Base-by-base conservation (phyloP, 306 rosid species). In the Quercus gilva region DNA sequence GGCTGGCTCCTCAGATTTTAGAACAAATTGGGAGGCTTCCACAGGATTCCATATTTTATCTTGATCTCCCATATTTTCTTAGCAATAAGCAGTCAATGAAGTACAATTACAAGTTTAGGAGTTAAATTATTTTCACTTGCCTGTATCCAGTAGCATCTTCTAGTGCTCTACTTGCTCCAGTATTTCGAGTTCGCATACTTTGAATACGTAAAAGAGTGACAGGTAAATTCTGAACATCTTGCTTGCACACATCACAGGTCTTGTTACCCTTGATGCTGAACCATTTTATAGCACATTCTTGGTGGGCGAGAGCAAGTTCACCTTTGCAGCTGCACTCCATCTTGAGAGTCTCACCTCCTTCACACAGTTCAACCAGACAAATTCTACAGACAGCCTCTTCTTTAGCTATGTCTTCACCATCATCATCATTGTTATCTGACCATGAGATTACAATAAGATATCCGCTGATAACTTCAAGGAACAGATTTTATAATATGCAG, bases 281-380 rank as follows among this genome's bases (percentile, higher is more conserved):
- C 99, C 99, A 96, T 85, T 93, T 96, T 21, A 96, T 33, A 70
- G 94, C 98, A 73, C 99, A 96, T 70, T 96, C 99, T 85, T 89
- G 84, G 89, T 96, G 99, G 69, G 99, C 98, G 74, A 96, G 87
- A 74, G 98, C 99, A 79, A 96, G 98, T 82, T 87, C 98, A 71
- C 99, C 99, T 89, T 93, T 93, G 89, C 99, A 96, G 91, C 98
- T 82, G 87, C 99, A 96, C 82, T 93, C 99, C 96, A 91, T 83
- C 92, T 96, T 93, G 28, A 96, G 79, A 59, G 96, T 96, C 87
- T 96, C 99, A n/a, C 99, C 97, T 80, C 99, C 99, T 87, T 96
- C 99, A 77, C 98, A 96, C 26, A 96, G 88, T 74, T 93, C 97
- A 78, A 90, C 82, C 81, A 96, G 70, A 85, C 99, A 96, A 72